These are phyloP conservation scores for Neocucurbitaria cava DNA, from an alignment of 2,329 filamentous ascomycete species.

Conservation along the genomic window DNA sequence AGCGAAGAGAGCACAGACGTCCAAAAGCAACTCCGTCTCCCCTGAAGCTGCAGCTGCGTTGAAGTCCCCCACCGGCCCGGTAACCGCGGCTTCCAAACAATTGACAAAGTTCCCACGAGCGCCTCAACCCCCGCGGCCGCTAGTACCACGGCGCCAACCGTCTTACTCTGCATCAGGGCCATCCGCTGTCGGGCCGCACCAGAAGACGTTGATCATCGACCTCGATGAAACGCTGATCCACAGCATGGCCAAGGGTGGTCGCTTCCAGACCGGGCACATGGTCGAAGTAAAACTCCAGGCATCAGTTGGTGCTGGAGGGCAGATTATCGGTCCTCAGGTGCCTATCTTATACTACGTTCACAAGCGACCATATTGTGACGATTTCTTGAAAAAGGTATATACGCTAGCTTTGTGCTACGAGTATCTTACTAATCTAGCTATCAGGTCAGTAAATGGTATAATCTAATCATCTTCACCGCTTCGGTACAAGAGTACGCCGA, in stretches of 20 bases:
- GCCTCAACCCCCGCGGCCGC: constrained; percentile 84
- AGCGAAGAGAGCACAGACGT: constrained; percentile 63
- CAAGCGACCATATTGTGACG: constrained; percentile 95
- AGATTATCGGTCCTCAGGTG: constrained; percentile 81
- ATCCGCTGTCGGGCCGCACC: constrained; percentile 52
- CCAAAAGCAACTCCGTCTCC: constrained; percentile 42
- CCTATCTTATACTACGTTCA: constrained; percentile 99
- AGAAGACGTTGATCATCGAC: constrained; percentile 95
- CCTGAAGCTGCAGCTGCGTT: constrained; percentile 68
- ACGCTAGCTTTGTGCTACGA: background rate
- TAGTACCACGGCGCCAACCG: constrained; percentile 87
- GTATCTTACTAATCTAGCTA: constrained; percentile 22
- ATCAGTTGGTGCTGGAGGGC: constrained; percentile 70
- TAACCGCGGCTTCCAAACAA: constrained; percentile 60
- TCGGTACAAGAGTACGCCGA: constrained; percentile 99
- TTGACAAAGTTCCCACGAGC: constrained; percentile 90
- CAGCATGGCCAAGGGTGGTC: constrained; percentile 94
- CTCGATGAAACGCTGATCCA: constrained; percentile 98
- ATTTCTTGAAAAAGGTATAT: constrained; percentile 83
- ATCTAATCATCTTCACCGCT: constrained; percentile 93
- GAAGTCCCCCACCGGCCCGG: constrained; percentile 91
- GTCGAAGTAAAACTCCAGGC: constrained; percentile 92
- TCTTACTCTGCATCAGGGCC: constrained; percentile 69
- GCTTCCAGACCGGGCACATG: constrained; percentile 98
- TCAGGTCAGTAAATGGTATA: constrained; percentile 96